A percentile compares a stretch with the other conserved stretches of the same genome.
These are phyloP conservation scores for Tripterygium wilfordii DNA, from an alignment of 177 flowering plant genomes.

Conservation along the genomic window DNA sequence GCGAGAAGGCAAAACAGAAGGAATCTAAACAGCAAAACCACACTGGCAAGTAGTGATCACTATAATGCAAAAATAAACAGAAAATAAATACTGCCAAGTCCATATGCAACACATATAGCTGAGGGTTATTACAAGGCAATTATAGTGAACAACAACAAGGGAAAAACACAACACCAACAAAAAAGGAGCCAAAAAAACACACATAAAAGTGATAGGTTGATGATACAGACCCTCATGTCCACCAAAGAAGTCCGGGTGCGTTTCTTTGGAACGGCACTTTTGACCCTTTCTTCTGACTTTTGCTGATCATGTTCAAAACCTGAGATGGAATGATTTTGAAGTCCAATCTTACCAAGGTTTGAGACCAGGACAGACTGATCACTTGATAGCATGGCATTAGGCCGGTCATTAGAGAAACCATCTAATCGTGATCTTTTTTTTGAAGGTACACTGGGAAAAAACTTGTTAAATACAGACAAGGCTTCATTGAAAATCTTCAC, in stretches of 20 bases:
- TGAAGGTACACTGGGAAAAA: conserved; percentile 45
- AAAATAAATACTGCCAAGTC: no score
- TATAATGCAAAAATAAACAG: no score
- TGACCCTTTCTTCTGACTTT: conserved; percentile 58
- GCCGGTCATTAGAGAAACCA: conserved; percentile 43
- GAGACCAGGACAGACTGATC: conserved; percentile 55
- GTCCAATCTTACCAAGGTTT: conserved; percentile 43
- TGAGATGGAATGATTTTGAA: conserved; percentile 38
- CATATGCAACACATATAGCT: no score
- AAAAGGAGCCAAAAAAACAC: not conserved
- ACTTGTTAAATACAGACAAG: conserved; percentile 49
- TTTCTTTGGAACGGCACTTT: conserved; percentile 53
- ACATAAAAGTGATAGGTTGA: conserved; percentile 1
- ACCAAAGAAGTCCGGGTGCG: conserved; percentile 78
- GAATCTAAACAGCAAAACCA: no score
- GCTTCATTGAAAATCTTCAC: conserved; percentile 44
- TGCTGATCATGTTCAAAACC: conserved; percentile 54
- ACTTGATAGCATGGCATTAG: conserved; percentile 30
- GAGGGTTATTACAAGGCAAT: no score
- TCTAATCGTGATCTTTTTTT: conserved; percentile 76
- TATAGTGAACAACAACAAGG: no score
- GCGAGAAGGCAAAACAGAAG: no score
- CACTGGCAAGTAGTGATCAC: no score
- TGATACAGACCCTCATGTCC: conserved; percentile 50
- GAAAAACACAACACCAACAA: not conserved